Evolutionary conservation across 768 basidiomycete genomes (phyloP), one percentile per base, ranked within the genome.

Genomic region (Tylopilus plumbeoviolaceoides): DNA sequence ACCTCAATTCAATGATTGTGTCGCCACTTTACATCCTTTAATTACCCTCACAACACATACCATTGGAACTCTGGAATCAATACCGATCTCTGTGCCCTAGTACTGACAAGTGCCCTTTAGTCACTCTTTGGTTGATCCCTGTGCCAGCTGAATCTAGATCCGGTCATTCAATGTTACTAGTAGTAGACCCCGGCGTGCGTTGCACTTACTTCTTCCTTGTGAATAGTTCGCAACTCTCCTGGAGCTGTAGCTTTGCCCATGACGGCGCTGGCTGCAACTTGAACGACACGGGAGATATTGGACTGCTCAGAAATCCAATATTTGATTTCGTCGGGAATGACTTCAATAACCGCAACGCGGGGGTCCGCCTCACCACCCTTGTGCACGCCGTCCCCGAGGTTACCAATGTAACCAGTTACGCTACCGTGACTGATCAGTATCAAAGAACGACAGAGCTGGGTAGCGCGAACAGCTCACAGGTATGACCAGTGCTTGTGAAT

Each of bases 371-470:
- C 77, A 60, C 86, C 81, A n/a, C 92, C 93, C 60, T 82, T 85
- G 68, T 94, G 92, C 7, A 87, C 72, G 17, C 89, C 89, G 58
- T 95, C 92, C 30, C 85, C 84, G 50, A 94, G 74, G 64, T 95
- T 87, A 35, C 89, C 91, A 60, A 95, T 95, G 78, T 91, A 97
- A 0, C 85, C 87, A 9, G 78, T 67, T 30, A 81, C 74, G 3
- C 87, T 89, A 44, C 20, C 44, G 35, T 3, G 10, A 39, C 18
- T 4, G 17, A 44, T 59, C 36, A 52, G 40, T 51, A 15, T 46
- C 12, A 27, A 18, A 12, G 31, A 35, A 27, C 14, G 20, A 35
- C 17, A 17, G 17, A 17, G 54, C 51, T 11, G 44, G 15, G 8
- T 6, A 2, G 11, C 20, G 33, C 36, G 10, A 14, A 30, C 28